Base-by-base conservation (phyloP, 1,284 basidiomycete genomes). In the Omphalotus olearius region DNA sequence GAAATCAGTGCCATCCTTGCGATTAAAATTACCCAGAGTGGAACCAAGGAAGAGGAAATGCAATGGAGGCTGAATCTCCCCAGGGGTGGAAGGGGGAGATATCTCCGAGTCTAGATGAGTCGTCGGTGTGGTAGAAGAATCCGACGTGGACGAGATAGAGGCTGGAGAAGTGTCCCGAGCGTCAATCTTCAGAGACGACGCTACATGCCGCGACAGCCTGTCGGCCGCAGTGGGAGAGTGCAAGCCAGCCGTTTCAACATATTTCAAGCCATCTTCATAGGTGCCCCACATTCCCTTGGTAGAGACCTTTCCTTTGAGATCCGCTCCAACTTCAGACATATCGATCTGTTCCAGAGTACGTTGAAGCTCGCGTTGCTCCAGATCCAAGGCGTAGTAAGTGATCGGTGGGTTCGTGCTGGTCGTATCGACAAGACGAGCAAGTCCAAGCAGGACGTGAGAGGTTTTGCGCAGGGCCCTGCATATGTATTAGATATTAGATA, bases 41-140 rank as follows among this genome's bases (percentile, higher is more conserved):
- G 91, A 96, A 0, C 96, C 96, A n/a, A 98, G 76, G 75, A 97
- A 98, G 54, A 98, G 72, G 51, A 98, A 71, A 62, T 94, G 92
- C 30, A 92, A 66, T 7, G 88, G 88, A 1, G 64, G 57, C 20
- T 64, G 61, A 23, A 60, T 59, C 1, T 63, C 58, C 35, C 67
- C 74, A 9, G 72, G 69, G 0, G 70, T 73, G 14, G 74, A 72
- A 0, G 68, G 67, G 4, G 71, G 66, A 1, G 69, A 73, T 10
- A 57, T 50, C 9, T 46, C 46, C 28, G 60, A 50, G 50, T 62
- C 62, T 5, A 47, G 50, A 39, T 54, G 66, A 66, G 14, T 67
- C 61, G 13, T 65, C 59, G 18, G 36, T 25, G 44, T 49, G 9
- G 64, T 58, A 10, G 69, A 64, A 3, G 59, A 60, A 14, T 64